phyloP scores from a whole-genome alignment of 2,329 filamentous ascomycete species.

The Biscogniauxia mediterranea region DNA sequence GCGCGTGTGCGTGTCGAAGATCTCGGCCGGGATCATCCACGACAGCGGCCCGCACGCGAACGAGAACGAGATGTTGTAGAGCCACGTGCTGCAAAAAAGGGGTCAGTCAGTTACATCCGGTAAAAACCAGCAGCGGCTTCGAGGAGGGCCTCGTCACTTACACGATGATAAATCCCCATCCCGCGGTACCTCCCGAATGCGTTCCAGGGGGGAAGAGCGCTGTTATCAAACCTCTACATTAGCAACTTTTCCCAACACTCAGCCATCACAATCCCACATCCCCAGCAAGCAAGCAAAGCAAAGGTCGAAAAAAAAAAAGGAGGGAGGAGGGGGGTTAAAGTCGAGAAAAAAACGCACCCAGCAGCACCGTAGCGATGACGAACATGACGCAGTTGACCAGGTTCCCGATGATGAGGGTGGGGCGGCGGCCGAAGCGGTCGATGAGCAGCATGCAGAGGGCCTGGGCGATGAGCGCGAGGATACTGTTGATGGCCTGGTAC shows the following conservation, averaged over 20 bases:
- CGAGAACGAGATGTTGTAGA: conserved; percentile 77
- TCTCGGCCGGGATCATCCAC: conserved; percentile 63
- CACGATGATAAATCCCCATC: conserved; percentile 72
- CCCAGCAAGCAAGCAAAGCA: too few species aligned
- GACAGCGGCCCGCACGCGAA: conserved; percentile 67
- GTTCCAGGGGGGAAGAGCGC: conserved; percentile 58
- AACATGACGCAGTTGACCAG: conserved; percentile 70
- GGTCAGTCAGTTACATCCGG: too few species aligned
- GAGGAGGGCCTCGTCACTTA: conserved; percentile 18
- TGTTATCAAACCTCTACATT: conserved; percentile 3
- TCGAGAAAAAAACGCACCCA: conserved; percentile 27
- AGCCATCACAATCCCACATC: too few species aligned
- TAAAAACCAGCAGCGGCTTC: too few species aligned
- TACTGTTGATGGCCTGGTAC: conserved; percentile 73
- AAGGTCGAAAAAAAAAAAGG: too few species aligned
- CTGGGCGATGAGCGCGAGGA: conserved; percentile 68
- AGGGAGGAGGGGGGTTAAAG: too few species aligned
- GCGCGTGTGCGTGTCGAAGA: conserved; percentile 75
- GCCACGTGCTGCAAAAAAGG: conserved; percentile 57
- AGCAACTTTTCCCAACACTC: too few species aligned
- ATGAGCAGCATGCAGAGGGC: conserved; percentile 67
- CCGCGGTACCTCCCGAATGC: conserved; percentile 51
- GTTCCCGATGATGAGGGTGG: conserved; percentile 71
- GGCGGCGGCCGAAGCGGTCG: conserved; percentile 68
- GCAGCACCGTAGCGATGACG: conserved; percentile 60